Conservation (phyloP, 2,329 filamentous ascomycete species). For the Hypoxylon sp. region DNA sequence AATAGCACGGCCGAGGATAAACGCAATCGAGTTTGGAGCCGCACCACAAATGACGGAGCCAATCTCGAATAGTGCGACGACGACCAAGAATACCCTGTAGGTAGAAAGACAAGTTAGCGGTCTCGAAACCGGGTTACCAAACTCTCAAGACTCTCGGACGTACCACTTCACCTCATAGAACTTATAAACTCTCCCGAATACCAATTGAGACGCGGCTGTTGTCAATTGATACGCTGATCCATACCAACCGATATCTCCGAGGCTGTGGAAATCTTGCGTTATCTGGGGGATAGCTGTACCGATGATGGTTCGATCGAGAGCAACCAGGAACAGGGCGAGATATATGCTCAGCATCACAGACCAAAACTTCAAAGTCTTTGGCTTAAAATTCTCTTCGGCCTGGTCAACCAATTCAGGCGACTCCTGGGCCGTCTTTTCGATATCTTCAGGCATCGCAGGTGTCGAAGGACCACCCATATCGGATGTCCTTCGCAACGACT, state of each 20-base stretch:
- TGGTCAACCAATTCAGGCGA: conserved; percentile 39
- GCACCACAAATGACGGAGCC: conserved; percentile 67
- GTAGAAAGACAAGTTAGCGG: conserved; percentile 19
- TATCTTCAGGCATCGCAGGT: conserved; percentile 26
- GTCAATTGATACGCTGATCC: conserved; percentile 72
- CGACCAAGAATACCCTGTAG: conserved; percentile 59
- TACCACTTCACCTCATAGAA: conserved; percentile 66
- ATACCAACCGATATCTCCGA: conserved; percentile 75
- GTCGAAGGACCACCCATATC: conserved; percentile 30
- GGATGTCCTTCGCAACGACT: conserved; percentile 34
- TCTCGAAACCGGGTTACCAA: neutral
- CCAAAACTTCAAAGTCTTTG: conserved; percentile 68
- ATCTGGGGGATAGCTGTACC: conserved; percentile 68
- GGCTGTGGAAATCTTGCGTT: conserved; percentile 68
- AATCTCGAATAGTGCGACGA: conserved; percentile 66
- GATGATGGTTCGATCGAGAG: conserved; percentile 69
- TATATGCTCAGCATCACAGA: conserved; percentile 67
- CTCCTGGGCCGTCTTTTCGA: conserved; percentile 31
- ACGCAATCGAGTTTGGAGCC: conserved; percentile 65
- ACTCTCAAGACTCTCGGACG: conserved; percentile 37
- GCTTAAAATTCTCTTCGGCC: conserved; percentile 61
- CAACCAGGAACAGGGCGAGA: conserved; percentile 68
- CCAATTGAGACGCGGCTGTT: conserved; percentile 66
- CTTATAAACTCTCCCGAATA: conserved; percentile 68
- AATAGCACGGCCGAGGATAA: conserved; percentile 70